Conservation (phyloP, 2,329 filamentous ascomycete species). For the Phyllosticta citribraziliensis region DNA sequence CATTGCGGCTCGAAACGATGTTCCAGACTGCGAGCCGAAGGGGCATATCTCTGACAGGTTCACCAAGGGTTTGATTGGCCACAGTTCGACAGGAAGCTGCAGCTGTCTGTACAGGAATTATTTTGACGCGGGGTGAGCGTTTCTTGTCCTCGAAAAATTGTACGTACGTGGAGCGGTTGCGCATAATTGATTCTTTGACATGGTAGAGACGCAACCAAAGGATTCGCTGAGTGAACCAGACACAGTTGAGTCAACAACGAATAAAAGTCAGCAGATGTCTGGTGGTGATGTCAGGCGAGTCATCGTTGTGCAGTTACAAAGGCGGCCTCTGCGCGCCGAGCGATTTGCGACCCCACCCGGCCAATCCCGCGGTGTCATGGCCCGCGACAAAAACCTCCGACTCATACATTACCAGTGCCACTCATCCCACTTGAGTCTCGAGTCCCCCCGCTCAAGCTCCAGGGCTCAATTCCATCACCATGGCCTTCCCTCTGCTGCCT, state of each 20-base stretch:
- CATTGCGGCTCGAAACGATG: slow-evolving; percentile 37
- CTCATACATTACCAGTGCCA: neutral
- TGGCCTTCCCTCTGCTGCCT: slow-evolving; percentile 38
- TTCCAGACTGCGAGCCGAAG: slow-evolving; percentile 45
- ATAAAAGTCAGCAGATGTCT: neutral
- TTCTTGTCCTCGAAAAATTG: neutral
- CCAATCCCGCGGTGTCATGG: neutral
- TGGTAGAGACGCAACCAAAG: neutral
- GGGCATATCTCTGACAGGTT: slow-evolving; percentile 28
- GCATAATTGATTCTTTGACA: neutral
- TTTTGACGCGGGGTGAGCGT: neutral
- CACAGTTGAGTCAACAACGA: neutral
- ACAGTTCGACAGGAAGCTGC: slow-evolving; percentile 21
- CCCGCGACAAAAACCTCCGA: neutral
- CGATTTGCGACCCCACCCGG: neutral
- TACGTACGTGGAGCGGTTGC: neutral
- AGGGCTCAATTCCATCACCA: slow-evolving; percentile 15
- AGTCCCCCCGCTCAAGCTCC: neutral
- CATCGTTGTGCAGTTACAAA: neutral
- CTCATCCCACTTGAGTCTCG: neutral
- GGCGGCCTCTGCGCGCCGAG: neutral
- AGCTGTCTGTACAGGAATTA: slow-evolving; percentile 39
- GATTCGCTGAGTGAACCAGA: neutral
- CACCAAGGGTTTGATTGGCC: slow-evolving; percentile 15
- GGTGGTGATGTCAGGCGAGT: neutral